Evolutionary conservation across 768 basidiomycete genomes (phyloP), one percentile per base, ranked within the genome.

Genomic region (Cyathus striatus): DNA sequence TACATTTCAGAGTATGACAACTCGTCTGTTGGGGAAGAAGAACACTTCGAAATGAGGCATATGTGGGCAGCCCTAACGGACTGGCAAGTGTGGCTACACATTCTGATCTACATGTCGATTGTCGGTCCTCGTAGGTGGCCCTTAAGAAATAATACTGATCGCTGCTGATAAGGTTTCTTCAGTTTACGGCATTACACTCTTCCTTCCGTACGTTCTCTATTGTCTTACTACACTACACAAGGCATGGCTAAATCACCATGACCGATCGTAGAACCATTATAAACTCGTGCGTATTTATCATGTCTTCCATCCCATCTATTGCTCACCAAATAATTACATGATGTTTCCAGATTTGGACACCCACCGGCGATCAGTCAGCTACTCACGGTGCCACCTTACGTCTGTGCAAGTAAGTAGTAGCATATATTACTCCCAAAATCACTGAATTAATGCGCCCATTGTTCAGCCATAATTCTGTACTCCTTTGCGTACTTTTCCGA

Each of bases 161-260:
- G 16, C 22, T 40, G 7, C 12, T 26, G 33, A 44, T 20, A 18
- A 17, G 6, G 16, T 16, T 38, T 46, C 9, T 34, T 0, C 30
- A 84, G 83, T 83, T 2, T 83, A 81, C 50, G 83, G 83, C 2
- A 83, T 83, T 37, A 82, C 83, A 0, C 62, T 84, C 21, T 86
- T 86, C 67, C 61, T 85, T 23, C 82, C 82, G 78, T 84, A 55
- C 52, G 83, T 71, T 17, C 4, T 32, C 16, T 16, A 5, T 23
- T 14, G 23, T 24, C 26, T 37, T 10, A 23, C 21, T 30, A n/a
- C n/a, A n/a, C n/a, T n/a, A n/a, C n/a, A n/a, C n/a, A n/a, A n/a
- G n/a, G n/a, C n/a, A n/a, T n/a, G n/a, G n/a, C n/a, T n/a, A n/a
- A n/a, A n/a, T n/a, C n/a, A n/a, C n/a, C n/a, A n/a, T n/a, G n/a